Percentiles rank a stretch among this genome's conserved stretches.
These are phyloP conservation scores for Serendipita sp. DNA, from an alignment of 768 basidiomycete species.

Conservation along the genomic window DNA sequence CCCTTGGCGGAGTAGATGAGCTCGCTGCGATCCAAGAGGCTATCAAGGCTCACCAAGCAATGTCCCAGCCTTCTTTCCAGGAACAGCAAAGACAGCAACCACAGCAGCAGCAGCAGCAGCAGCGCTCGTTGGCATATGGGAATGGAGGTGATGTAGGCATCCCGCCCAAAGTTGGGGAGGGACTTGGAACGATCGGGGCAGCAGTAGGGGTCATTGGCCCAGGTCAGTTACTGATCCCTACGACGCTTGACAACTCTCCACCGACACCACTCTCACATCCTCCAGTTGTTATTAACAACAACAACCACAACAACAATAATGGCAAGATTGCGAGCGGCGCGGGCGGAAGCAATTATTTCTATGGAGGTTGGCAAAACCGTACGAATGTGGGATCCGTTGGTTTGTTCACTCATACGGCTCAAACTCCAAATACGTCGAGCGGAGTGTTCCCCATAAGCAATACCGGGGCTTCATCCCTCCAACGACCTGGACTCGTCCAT, in stretches of 20 bases:
- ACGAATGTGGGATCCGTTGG: too few relatives aligned
- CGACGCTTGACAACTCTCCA: slow-evolving; percentile 3
- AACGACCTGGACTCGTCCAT: not conserved
- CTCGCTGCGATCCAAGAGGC: not conserved
- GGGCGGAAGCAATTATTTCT: too few relatives aligned
- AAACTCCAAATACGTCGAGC: too few relatives aligned
- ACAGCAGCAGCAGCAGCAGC: not conserved
- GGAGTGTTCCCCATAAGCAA: too few relatives aligned
- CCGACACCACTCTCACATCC: not conserved
- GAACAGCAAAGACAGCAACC: not conserved
- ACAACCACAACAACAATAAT: not conserved
- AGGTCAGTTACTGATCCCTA: slow-evolving; percentile 2
- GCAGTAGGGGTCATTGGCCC: not conserved
- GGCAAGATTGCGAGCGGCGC: too few relatives aligned
- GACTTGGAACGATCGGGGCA: too few relatives aligned
- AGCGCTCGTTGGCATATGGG: not conserved
- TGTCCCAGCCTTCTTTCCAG: not conserved
- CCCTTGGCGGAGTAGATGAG: not conserved
- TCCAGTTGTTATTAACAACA: not conserved
- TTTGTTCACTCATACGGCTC: too few relatives aligned
- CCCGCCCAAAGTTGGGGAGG: too few relatives aligned
- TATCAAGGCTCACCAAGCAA: not conserved
- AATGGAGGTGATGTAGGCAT: too few relatives aligned
- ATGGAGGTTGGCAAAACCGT: too few relatives aligned
- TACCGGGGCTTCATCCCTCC: too few relatives aligned